Evolutionary conservation across 495 filamentous ascomycete genomes (phyloP).

Genomic region (Annulohypoxylon bovei): DNA sequence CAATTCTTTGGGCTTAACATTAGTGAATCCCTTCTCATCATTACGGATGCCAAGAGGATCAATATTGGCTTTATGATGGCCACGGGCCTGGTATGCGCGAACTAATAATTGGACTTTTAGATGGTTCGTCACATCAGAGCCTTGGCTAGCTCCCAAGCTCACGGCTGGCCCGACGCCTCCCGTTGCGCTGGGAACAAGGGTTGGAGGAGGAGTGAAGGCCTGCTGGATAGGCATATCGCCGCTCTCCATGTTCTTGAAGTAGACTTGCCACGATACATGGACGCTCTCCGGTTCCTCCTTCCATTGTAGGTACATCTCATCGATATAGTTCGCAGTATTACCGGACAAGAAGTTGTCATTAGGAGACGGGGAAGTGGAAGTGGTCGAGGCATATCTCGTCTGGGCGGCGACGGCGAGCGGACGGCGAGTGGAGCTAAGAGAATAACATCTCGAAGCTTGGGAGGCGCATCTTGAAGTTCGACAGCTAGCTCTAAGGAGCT

Average conservation of each 20-base stretch:
- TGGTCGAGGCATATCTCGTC: constrained; percentile 59
- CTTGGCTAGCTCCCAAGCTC: constrained; percentile 72
- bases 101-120: constrained; percentile 97
- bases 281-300: constrained; percentile 92
- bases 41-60: constrained; percentile 94
- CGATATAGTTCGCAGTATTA: constrained; percentile 96
- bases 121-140: constrained; percentile 91
- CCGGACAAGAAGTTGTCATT: constrained; percentile 95
- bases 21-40: constrained; percentile 84
- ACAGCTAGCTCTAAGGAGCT: constrained; percentile 62
- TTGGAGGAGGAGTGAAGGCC: constrained; percentile 95
- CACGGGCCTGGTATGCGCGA: constrained; percentile 96
- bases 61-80: constrained; percentile 97
- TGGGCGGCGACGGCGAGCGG: constrained; percentile 61
- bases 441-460: constrained; percentile 54
- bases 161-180: constrained; percentile 81
- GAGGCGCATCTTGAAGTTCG: constrained; percentile 58
- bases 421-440: constrained; percentile 54
- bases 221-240: constrained; percentile 97
- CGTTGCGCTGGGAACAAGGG: constrained; percentile 80
- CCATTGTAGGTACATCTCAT: constrained; percentile 99
- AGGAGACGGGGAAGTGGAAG: constrained; percentile 61
- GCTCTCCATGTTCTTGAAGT: constrained; percentile 99
- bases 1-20: constrained; percentile 90
- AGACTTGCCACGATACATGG: constrained; percentile 98